A percentile compares a stretch with the other conserved stretches of the same genome.
phyloP scores from a whole-genome alignment of 2,329 filamentous ascomycete species.

The Alternaria atra region DNA sequence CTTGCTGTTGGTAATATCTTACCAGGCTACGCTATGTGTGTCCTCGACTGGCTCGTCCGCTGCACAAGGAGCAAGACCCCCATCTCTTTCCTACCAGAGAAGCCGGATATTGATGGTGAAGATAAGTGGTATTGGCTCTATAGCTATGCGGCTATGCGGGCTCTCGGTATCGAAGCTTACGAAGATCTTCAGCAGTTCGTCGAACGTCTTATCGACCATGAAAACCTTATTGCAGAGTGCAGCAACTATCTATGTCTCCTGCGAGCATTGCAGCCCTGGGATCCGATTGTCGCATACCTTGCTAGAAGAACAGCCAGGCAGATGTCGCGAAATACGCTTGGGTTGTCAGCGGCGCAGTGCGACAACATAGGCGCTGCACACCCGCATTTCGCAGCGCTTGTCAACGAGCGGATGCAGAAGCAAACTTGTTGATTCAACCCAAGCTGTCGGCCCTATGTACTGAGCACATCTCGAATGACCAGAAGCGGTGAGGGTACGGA shows the following conservation, averaged over 20 bases:
- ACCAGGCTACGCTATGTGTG: conserved; percentile 15
- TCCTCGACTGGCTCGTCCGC: conserved; percentile 14
- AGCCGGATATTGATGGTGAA: conserved; percentile 4
- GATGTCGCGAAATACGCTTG: background rate
- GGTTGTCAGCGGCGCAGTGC: background rate
- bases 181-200: conserved; percentile 6
- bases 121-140: conserved; percentile 21
- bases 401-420: background rate
- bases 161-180: conserved; percentile 13
- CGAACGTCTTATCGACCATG: conserved; percentile 2
- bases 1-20: conserved; percentile 8
- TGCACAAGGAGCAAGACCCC: conserved; percentile 2
- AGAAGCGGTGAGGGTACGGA: background rate
- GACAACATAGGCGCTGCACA: background rate
- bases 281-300: background rate
- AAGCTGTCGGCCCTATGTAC: background rate
- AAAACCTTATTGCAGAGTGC: background rate
- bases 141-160: conserved; percentile 14
- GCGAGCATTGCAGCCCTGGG: background rate
- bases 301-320: conserved; percentile 1
- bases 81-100: conserved; percentile 5
- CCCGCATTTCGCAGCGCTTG: background rate
- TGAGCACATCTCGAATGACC: background rate
- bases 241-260: background rate
- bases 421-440: background rate